A percentile compares a stretch with the other conserved stretches of the same genome.
phyloP scores from a whole-genome alignment of 2,329 filamentous ascomycete species.

The Epichloe sp. region DNA sequence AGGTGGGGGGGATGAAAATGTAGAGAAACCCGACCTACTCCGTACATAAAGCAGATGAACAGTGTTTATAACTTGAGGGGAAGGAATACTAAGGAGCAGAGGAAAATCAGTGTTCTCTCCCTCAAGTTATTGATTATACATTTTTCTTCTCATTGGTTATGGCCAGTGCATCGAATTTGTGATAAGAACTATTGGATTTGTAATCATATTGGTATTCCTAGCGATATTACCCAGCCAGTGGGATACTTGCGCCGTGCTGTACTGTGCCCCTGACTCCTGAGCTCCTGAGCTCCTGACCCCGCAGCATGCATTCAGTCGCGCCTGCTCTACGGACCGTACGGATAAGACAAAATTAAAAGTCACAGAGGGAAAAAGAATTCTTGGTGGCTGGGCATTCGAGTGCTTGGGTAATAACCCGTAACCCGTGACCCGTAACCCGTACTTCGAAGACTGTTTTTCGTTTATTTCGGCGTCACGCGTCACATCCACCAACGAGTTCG shows the following conservation, averaged over 20 bases:
- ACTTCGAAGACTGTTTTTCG: too few relatives aligned
- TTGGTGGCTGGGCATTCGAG: not conserved
- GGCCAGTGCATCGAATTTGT: too few relatives aligned
- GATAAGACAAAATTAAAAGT: not conserved
- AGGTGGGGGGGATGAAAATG: too few relatives aligned
- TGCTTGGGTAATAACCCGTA: not conserved
- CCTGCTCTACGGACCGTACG: not conserved
- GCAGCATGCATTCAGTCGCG: not conserved
- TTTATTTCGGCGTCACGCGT: not conserved
- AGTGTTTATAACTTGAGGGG: too few relatives aligned
- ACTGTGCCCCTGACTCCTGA: not conserved
- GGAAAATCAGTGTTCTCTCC: too few relatives aligned
- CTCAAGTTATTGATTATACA: too few relatives aligned
- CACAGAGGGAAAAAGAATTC: not conserved
- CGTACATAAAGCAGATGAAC: too few relatives aligned
- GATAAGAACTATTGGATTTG: too few relatives aligned
- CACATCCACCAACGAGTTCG: not conserved
- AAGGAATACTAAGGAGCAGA: too few relatives aligned
- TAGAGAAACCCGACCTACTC: too few relatives aligned
- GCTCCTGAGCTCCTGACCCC: not conserved
- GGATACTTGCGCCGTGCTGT: not conserved
- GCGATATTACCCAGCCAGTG: not conserved
- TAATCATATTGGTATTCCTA: not conserved
- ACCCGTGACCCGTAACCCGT: too few relatives aligned
- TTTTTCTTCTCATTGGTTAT: too few relatives aligned